These are phyloP conservation scores for Phyllosticta citrichinensis DNA, from an alignment of 2,329 filamentous ascomycete species.

Conservation along the genomic window DNA sequence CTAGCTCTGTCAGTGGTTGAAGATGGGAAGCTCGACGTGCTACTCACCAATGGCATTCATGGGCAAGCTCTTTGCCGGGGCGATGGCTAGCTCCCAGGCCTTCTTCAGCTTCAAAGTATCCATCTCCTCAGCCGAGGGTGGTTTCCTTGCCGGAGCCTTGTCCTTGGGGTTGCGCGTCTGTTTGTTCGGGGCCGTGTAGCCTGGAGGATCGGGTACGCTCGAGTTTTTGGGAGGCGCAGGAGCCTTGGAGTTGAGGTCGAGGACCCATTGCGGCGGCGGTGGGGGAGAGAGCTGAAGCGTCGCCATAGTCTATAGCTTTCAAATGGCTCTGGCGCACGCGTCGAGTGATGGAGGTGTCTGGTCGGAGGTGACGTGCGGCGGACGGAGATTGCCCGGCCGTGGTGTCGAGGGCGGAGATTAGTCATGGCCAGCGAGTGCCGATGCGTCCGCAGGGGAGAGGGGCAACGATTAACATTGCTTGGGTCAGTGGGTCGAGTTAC, in stretches of 20 bases:
- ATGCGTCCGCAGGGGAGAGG: neutral
- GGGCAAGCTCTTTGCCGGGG: slow-evolving; percentile 83
- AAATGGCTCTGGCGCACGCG: neutral
- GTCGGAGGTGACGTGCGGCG: neutral
- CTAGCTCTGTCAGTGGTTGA: slow-evolving; percentile 13
- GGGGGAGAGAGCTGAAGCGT: slow-evolving; percentile 19
- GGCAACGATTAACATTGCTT: neutral
- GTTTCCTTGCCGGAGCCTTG: slow-evolving; percentile 44
- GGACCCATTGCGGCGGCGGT: slow-evolving; percentile 67
- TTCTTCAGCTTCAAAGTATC: slow-evolving; percentile 97
- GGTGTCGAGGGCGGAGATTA: slow-evolving; percentile 3
- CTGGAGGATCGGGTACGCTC: slow-evolving; percentile 71
- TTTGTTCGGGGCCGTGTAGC: slow-evolving; percentile 49
- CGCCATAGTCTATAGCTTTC: slow-evolving; percentile 1
- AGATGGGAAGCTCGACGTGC: neutral
- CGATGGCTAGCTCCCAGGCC: slow-evolving; percentile 93
- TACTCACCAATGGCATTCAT: slow-evolving; percentile 84
- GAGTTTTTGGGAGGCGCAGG: slow-evolving; percentile 52
- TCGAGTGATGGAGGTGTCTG: neutral
- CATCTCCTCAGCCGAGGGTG: slow-evolving; percentile 73
- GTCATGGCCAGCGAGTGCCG: neutral
- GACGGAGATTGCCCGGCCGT: slow-evolving; percentile 2
- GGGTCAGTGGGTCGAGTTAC: neutral
- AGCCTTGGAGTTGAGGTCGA: slow-evolving; percentile 65
- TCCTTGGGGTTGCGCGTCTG: slow-evolving; percentile 17